These are phyloP conservation scores for Senna siamea DNA, from an alignment of 306 rosid species.

Conservation along the genomic window DNA sequence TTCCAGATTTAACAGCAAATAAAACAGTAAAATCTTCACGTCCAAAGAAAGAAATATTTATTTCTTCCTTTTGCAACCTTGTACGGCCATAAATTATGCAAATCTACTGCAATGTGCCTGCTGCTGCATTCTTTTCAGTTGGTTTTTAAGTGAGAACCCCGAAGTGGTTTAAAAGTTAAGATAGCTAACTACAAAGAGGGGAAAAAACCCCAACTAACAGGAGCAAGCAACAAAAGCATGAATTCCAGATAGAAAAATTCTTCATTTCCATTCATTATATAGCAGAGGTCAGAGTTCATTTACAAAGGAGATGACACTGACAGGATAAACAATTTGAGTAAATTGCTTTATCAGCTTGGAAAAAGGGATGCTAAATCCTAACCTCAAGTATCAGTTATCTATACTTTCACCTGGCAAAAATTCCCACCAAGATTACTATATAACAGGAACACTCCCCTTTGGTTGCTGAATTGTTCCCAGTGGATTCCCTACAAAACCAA, in stretches of 20 bases:
- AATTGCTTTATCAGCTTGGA: constrained; percentile 56
- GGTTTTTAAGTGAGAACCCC: not conserved
- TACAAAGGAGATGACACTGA: constrained; percentile 51
- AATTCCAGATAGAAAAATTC: constrained; percentile 24
- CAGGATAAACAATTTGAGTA: constrained; percentile 60
- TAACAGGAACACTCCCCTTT: constrained; percentile 78
- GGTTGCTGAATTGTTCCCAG: constrained; percentile 71
- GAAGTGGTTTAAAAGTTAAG: not conserved
- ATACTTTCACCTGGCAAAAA: constrained; percentile 59
- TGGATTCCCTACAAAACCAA: constrained; percentile 77
- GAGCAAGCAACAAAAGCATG: constrained; percentile 20
- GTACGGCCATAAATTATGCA: constrained; percentile 18
- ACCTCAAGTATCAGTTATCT: constrained; percentile 63
- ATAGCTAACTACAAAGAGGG: constrained; percentile 10
- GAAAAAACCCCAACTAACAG: constrained; percentile 1
- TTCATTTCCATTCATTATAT: constrained; percentile 50
- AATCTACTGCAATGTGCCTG: constrained; percentile 30
- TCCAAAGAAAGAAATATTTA: not conserved
- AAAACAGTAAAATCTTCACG: constrained; percentile 6
- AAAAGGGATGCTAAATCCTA: constrained; percentile 63
- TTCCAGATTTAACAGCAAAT: constrained; percentile 17
- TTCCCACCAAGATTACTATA: constrained; percentile 51
- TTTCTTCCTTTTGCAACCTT: not conserved
- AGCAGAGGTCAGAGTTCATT: constrained; percentile 44
- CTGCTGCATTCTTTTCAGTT: constrained; percentile 14